A percentile compares a stretch with the other conserved stretches of the same genome.
Conservation (phyloP, 495 filamentous ascomycete genomes). For the Saxophila tyrrhenica region DNA sequence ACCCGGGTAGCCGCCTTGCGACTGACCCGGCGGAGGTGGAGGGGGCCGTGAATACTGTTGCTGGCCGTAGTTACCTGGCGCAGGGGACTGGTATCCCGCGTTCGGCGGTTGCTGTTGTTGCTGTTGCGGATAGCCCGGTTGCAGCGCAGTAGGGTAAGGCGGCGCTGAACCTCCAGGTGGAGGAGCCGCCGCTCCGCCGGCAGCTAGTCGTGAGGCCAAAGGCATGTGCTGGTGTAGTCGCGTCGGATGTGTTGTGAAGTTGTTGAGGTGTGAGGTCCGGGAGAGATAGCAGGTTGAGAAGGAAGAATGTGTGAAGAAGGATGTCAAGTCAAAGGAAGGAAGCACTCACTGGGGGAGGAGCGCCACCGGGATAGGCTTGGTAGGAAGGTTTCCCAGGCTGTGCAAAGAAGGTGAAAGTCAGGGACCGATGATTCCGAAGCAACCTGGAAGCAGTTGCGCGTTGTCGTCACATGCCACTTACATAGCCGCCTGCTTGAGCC, state of each 20-base stretch:
- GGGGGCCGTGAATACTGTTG: constrained; percentile 17
- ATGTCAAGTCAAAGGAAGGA: constrained; percentile 6
- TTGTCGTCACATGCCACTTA: constrained; percentile 4
- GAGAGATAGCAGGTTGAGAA: background rate
- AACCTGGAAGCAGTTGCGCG: background rate
- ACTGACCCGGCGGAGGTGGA: constrained; percentile 6
- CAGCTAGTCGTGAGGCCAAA: constrained; percentile 12
- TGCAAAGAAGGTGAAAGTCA: constrained; percentile 1
- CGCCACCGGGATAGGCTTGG: constrained; percentile 20
- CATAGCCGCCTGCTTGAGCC: constrained; percentile 7
- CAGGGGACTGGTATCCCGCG: constrained; percentile 7
- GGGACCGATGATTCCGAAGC: background rate
- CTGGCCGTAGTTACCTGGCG: constrained; percentile 4
- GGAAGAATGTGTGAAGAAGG: background rate
- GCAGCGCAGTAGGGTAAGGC: constrained; percentile 13
- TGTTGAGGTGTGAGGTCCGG: background rate
- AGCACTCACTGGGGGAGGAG: constrained; percentile 5
- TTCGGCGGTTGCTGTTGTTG: constrained; percentile 12
- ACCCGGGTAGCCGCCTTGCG: background rate
- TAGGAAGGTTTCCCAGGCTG: constrained; percentile 21
- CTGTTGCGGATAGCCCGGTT: constrained; percentile 12
- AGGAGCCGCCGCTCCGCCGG: constrained; percentile 4
- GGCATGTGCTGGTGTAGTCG: constrained; percentile 10
- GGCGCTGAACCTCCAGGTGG: background rate
- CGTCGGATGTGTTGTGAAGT: background rate